Evolutionary conservation across 257 asterid species (phyloP), one percentile per base, ranked within the genome.

Genomic region (Echium plantagineum): DNA sequence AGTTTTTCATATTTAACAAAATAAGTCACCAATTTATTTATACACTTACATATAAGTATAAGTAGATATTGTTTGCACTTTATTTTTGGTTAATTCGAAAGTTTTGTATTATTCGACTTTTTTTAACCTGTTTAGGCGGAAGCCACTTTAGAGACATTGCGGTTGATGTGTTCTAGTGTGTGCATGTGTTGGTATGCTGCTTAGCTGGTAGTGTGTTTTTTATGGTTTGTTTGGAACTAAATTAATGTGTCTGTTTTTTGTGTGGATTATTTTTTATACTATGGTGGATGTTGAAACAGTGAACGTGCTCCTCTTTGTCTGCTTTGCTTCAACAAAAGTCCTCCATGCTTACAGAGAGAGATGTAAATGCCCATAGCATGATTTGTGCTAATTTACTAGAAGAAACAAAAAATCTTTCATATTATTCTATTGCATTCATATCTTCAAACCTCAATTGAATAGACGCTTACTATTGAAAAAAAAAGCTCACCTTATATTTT

Each of bases 231-330:
- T 69, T 78, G 69, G 60, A 66, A 24, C 77, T 63, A 47, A 57
- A 66, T 53, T 74, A 59, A 69, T 69, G 73, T 69, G 51, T 69
- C 55, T 59, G 59, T 70, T 15, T 55, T 58, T 69, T 56, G 21
- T 15, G 6, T 38, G 49, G 38, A 10, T 35, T 47, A 59, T 28
- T 28, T 28, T 28, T 28, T 28, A 28, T 28, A 28, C 5, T 28
- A 26, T 28, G 32, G 3, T 54, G 71, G 71, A 69, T n/a, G 67
- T 60, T 59, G 55, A 59, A 63, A 75, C 79, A 85, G 77, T 63
- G 79, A 73, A 81, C 87, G 83, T 85, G 93, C 81, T 77, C 65
- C 64, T 62, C 60, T 71, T 74, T 83, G 86, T 76, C 90, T 75
- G 74, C 70, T 58, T 66, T 63, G 72, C 73, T 61, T 69, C 32